Percentiles rank a stretch among this genome's conserved stretches.
These are phyloP conservation scores for Scheffersomyces parashehatae DNA, from an alignment of 1,139 yeast genomes.

Conservation along the genomic window DNA sequence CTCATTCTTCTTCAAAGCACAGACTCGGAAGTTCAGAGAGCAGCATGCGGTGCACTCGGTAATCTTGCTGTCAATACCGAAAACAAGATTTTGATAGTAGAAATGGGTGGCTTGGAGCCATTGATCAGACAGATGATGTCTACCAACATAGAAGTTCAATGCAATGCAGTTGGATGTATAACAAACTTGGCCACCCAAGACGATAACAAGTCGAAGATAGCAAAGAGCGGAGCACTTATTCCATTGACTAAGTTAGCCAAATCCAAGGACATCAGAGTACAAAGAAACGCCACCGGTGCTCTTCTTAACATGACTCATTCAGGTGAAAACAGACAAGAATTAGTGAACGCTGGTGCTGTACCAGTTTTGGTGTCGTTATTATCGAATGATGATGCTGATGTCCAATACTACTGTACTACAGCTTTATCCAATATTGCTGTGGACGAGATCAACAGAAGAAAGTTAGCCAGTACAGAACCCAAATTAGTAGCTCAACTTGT, in stretches of 20 bases:
- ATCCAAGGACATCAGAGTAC: slow-evolving; percentile 92
- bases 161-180: slow-evolving; percentile 98
- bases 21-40: slow-evolving; percentile 94
- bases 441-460: slow-evolving; percentile 86
- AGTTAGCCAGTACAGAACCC: slow-evolving; percentile 91
- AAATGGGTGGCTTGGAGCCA: slow-evolving; percentile 97
- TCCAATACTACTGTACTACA: slow-evolving; percentile 97
- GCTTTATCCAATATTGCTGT: slow-evolving; percentile 97
- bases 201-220: slow-evolving; percentile 92
- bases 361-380: slow-evolving; percentile 92
- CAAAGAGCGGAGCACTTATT: slow-evolving; percentile 93
- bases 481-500: slow-evolving; percentile 86
- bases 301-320: slow-evolving; percentile 97
- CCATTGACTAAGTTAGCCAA: slow-evolving; percentile 94
- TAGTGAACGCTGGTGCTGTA: slow-evolving; percentile 97
- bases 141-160: slow-evolving; percentile 94
- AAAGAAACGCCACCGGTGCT: slow-evolving; percentile 98
- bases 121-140: slow-evolving; percentile 97
- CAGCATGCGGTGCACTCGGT: slow-evolving; percentile 98
- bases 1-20: slow-evolving; percentile 80
- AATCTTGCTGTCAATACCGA: slow-evolving; percentile 96
- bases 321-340: slow-evolving; percentile 92
- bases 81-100: slow-evolving; percentile 88
- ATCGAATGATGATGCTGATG: slow-evolving; percentile 89
- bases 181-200: slow-evolving; percentile 98